Percentiles rank a stretch among this genome's conserved stretches.
phyloP scores from a whole-genome alignment of 1,139 yeast genomes.

The Nakaseomyces uthaithaninus region DNA sequence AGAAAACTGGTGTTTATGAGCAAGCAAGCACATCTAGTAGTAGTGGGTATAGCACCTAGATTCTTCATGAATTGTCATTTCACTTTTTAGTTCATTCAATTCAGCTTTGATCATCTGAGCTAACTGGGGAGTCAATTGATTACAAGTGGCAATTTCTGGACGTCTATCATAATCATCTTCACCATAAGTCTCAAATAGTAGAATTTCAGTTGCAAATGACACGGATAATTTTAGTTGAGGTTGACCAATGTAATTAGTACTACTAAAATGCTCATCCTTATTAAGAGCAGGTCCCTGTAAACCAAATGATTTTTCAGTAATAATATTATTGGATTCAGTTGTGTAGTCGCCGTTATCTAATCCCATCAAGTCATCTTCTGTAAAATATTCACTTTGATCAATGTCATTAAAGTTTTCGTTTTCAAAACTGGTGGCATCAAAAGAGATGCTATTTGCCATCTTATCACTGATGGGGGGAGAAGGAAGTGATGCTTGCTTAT shows the following conservation, averaged over 20 bases:
- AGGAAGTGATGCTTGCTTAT: background rate
- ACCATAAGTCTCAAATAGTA: conserved; percentile 79
- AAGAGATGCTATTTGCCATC: background rate
- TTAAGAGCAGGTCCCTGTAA: conserved; percentile 6
- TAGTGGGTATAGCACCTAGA: conserved; percentile 81
- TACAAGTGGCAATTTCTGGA: conserved; percentile 91
- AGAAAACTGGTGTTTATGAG: background rate
- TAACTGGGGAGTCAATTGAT: conserved; percentile 77
- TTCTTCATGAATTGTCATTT: conserved; percentile 74
- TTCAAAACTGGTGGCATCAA: conserved; percentile 17
- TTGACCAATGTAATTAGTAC: too few relatives aligned
- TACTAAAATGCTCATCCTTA: too few relatives aligned
- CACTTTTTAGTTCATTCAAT: conserved; percentile 64
- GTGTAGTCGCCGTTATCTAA: background rate
- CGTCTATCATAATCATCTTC: conserved; percentile 85
- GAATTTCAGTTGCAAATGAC: conserved; percentile 74
- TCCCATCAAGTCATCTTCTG: conserved; percentile 1
- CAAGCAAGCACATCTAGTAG: conserved; percentile 35
- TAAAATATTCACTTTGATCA: conserved; percentile 5
- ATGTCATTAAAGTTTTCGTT: conserved; percentile 24
- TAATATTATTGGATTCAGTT: background rate
- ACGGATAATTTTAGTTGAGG: conserved; percentile 34
- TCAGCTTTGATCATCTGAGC: conserved; percentile 88
- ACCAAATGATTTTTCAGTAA: background rate
- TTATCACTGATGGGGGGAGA: conserved; percentile 2